phyloP scores from a whole-genome alignment of 2,329 filamentous ascomycete species.

The Fusarium sp. region DNA sequence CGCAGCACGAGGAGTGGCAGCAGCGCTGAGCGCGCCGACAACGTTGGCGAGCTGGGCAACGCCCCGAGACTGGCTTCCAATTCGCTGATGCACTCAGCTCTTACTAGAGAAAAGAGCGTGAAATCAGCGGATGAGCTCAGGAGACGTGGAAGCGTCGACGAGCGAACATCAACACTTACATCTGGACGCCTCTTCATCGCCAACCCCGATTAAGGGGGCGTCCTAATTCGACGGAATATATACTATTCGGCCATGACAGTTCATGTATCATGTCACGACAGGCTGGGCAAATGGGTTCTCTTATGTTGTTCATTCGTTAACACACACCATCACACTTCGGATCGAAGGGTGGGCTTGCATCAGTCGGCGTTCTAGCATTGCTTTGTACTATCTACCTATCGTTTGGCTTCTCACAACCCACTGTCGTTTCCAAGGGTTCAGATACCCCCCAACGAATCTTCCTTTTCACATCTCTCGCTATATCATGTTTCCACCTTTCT shows the following conservation, averaged over 20 bases:
- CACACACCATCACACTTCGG: slow-evolving; percentile 24
- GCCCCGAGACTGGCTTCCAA: slow-evolving; percentile 68
- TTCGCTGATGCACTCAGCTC: slow-evolving; percentile 66
- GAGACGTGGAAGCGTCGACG: slow-evolving; percentile 85
- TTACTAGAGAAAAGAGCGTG: slow-evolving; percentile 74
- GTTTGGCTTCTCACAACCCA: slow-evolving; percentile 30
- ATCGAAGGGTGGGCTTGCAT: slow-evolving; percentile 39
- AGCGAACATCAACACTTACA: slow-evolving; percentile 81
- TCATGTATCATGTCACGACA: slow-evolving; percentile 27
- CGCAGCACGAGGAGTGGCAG: slow-evolving; percentile 67
- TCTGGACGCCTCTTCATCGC: slow-evolving; percentile 83
- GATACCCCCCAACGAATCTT: slow-evolving; percentile 40
- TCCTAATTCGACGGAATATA: slow-evolving; percentile 11
- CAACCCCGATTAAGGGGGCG: slow-evolving; percentile 75
- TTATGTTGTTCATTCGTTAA: slow-evolving; percentile 35
- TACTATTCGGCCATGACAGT: slow-evolving; percentile 9
- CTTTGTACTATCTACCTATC: slow-evolving; percentile 25
- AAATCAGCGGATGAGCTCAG: slow-evolving; percentile 78
- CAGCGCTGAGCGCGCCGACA: slow-evolving; percentile 71
- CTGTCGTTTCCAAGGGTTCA: slow-evolving; percentile 41
- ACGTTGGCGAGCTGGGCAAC: slow-evolving; percentile 65
- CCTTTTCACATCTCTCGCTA: slow-evolving; percentile 40
- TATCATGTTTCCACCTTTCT: slow-evolving; percentile 27
- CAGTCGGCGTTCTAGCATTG: slow-evolving; percentile 45
- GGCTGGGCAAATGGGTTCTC: slow-evolving; percentile 24